phyloP scores from a whole-genome alignment of 768 basidiomycete species.

The Tulasnella sp. region DNA sequence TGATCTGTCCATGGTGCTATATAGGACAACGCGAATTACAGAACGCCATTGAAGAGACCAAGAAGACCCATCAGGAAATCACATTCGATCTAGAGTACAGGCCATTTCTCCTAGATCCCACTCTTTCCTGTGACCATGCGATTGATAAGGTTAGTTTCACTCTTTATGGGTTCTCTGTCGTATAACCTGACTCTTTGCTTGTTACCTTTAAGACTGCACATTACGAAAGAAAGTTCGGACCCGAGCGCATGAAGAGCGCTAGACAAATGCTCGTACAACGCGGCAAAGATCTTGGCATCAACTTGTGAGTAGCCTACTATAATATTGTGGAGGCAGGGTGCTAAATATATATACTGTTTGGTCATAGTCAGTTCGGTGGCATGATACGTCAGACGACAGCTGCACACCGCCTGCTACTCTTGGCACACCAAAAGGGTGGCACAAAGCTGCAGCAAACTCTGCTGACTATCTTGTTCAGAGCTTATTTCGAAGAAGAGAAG shows the following conservation, averaged over 20 bases:
- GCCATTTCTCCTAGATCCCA: conserved; percentile 35
- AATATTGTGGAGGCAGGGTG: background rate
- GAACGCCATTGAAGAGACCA: conserved; percentile 24
- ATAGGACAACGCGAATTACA: conserved; percentile 32
- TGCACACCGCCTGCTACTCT: conserved; percentile 58
- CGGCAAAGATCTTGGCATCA: conserved; percentile 43
- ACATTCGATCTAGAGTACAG: conserved; percentile 35
- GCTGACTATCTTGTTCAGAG: conserved; percentile 48
- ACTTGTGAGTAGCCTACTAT: conserved; percentile 34
- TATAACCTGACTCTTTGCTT: background rate
- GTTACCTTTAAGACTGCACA: conserved; percentile 7
- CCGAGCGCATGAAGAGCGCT: conserved; percentile 34
- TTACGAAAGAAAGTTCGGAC: conserved; percentile 34
- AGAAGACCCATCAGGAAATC: conserved; percentile 20
- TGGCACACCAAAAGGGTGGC: conserved; percentile 52
- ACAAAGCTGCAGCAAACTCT: conserved; percentile 44
- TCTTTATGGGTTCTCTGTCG: background rate
- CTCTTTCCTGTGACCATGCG: conserved; percentile 24
- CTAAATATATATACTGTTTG: conserved; percentile 10
- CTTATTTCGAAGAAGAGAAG: conserved; percentile 48
- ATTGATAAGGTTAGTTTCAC: conserved; percentile 16
- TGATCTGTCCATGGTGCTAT: conserved; percentile 25
- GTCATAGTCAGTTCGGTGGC: conserved; percentile 44
- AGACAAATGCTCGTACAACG: conserved; percentile 37
- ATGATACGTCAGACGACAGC: conserved; percentile 50